Conservation (phyloP, 83 land plant genomes). For the Diphasiastrum complanatum region DNA sequence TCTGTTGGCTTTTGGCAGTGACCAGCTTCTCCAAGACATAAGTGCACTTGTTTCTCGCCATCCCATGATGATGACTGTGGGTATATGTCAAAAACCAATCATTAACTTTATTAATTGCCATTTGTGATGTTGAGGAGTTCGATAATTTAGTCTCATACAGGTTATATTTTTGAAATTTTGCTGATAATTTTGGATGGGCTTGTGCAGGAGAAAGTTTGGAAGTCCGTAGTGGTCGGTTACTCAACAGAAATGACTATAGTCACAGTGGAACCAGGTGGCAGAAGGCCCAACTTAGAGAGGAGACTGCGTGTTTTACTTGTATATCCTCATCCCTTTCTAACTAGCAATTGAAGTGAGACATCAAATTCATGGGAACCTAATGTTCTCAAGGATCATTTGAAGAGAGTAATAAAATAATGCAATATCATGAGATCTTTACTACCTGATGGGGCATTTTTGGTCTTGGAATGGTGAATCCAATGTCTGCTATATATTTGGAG, state of each 20-base stretch:
- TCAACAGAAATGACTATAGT: constrained; percentile 52
- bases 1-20: constrained; percentile 35
- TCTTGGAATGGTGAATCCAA: constrained; percentile 20
- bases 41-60: constrained; percentile 60
- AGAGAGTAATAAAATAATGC: background rate
- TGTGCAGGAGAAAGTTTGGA: constrained; percentile 44
- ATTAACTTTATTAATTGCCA: background rate
- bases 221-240: constrained; percentile 51
- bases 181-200: background rate
- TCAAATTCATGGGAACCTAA: background rate
- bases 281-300: constrained; percentile 20
- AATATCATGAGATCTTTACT: background rate
- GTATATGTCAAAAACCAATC: constrained; percentile 11
- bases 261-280: constrained; percentile 41
- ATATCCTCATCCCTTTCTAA: constrained; percentile 14
- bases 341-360: background rate
- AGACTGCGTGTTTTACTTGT: constrained; percentile 75
- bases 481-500: no score
- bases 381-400: background rate
- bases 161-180: background rate
- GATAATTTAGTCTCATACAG: background rate
- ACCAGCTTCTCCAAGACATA: constrained; percentile 50
- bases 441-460: background rate
- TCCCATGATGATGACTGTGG: constrained; percentile 52
- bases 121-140: background rate